Evolutionary conservation across 352 stramenopile genomes (phyloP).

Genomic region (Globisporangium cystogenes): DNA sequence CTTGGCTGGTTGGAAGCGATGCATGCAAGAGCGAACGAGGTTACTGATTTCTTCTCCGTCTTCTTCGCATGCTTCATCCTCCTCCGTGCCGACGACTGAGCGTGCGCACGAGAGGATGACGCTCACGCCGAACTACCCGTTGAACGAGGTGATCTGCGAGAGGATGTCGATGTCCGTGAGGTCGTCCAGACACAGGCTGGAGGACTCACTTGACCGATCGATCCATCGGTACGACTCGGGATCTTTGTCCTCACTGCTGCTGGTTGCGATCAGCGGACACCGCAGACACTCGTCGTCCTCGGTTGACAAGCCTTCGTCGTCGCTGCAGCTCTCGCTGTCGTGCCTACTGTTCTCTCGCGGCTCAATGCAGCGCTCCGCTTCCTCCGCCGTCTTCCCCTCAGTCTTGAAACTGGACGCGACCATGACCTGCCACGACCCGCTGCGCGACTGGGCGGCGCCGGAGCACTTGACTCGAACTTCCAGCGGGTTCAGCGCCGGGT

Average conservation of each 20-base stretch:
- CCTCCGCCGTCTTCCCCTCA: constrained; percentile 9
- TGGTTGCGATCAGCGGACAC: background rate
- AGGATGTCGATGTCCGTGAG: constrained; percentile 43
- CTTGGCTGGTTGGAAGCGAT: background rate
- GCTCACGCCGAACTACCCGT: constrained; percentile 1
- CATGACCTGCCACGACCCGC: constrained; percentile 26
- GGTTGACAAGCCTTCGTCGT: background rate
- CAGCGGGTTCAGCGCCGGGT: constrained; percentile 34
- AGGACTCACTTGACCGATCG: constrained; percentile 10
- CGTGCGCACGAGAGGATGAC: no score
- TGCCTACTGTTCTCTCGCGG: background rate
- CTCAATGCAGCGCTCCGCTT: constrained; percentile 3
- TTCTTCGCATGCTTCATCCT: no score
- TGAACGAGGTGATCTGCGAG: constrained; percentile 41
- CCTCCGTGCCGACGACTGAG: no score
- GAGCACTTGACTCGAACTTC: constrained; percentile 45
- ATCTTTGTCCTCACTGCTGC: constrained; percentile 2
- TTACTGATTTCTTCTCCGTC: background rate
- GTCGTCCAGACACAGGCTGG: constrained; percentile 53
- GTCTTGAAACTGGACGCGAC: constrained; percentile 27
- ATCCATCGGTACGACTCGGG: constrained; percentile 9
- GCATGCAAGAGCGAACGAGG: background rate
- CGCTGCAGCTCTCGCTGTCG: background rate
- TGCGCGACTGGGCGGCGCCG: constrained; percentile 4
- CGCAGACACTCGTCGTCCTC: background rate